These are phyloP conservation scores for Ceratocystis alfenasii DNA, from an alignment of 2,329 filamentous ascomycete genomes.

Conservation along the genomic window DNA sequence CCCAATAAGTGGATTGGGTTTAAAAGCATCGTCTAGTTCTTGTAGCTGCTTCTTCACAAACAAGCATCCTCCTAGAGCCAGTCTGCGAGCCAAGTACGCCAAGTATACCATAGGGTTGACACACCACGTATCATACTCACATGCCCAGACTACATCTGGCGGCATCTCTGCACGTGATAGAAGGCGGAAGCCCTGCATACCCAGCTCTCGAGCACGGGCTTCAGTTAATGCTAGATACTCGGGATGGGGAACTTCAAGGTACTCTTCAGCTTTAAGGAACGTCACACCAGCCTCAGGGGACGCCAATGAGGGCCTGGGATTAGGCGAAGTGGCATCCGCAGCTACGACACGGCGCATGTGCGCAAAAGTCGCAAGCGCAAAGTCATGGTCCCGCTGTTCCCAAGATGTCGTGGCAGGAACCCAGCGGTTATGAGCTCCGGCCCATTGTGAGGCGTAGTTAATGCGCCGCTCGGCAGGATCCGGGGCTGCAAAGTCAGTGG, in stretches of 20 bases:
- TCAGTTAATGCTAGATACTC: conserved; percentile 32
- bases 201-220: conserved; percentile 28
- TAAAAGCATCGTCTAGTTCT: conserved; percentile 32
- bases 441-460: conserved; percentile 48
- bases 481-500: conserved; percentile 36
- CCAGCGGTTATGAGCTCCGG: conserved; percentile 44
- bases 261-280: conserved; percentile 40
- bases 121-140: conserved; percentile 43
- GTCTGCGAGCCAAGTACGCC: conserved; percentile 33
- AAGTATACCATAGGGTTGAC: conserved; percentile 45
- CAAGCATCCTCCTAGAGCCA: conserved; percentile 24
- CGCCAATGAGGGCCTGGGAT: neutral
- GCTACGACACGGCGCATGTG: conserved; percentile 31
- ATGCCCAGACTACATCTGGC: conserved; percentile 35
- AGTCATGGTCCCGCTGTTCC: conserved; percentile 33
- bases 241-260: conserved; percentile 34
- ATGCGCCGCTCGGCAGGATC: conserved; percentile 29
- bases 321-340: conserved; percentile 25
- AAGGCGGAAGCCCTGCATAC: conserved; percentile 32
- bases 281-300: conserved; percentile 35
- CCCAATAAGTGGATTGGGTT: conserved; percentile 26
- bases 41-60: conserved; percentile 32
- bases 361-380: conserved; percentile 34
- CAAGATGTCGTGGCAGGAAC: conserved; percentile 31
- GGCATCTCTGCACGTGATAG: conserved; percentile 33